Conservation (phyloP, 331 rosid genomes). For the Pyrus hybrid region DNA sequence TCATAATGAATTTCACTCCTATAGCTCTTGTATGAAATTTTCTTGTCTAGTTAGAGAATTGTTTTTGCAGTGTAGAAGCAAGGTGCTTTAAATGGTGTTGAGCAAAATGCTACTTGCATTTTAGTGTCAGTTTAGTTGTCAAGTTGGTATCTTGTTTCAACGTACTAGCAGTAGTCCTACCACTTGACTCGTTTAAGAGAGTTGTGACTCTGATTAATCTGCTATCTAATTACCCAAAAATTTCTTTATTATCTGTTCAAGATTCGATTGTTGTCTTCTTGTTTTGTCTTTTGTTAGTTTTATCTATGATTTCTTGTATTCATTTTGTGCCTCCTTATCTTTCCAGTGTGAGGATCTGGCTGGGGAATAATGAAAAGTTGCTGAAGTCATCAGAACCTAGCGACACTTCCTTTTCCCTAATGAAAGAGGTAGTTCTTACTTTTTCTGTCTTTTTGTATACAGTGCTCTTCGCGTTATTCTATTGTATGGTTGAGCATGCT, state of each 20-base stretch:
- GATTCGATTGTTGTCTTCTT: neutral
- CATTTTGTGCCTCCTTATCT: conserved; percentile 7
- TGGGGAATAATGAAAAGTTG: conserved; percentile 41
- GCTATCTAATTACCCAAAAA: neutral
- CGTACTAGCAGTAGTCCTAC: neutral
- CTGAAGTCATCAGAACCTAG: conserved; percentile 49
- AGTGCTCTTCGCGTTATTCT: neutral
- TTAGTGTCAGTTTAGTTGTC: neutral
- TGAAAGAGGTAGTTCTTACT: conserved; percentile 60
- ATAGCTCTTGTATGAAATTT: conserved; percentile 3
- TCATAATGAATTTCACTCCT: neutral
- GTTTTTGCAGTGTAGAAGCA: neutral
- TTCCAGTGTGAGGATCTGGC: conserved; percentile 80
- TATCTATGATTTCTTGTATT: neutral
- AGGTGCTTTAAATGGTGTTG: conserved; percentile 8
- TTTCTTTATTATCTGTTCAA: neutral
- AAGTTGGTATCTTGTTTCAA: neutral
- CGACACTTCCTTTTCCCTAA: conserved; percentile 36
- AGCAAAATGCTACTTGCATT: neutral
- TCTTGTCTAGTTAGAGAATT: neutral
- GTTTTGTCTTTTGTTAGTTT: neutral
- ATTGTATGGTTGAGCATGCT: neutral
- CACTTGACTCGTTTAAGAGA: neutral
- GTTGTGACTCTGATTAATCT: neutral
- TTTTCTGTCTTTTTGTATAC: neutral